Evolutionary conservation across 108 stramenopile genomes (phyloP).

Genomic region (Thalassiosira profunda): DNA sequence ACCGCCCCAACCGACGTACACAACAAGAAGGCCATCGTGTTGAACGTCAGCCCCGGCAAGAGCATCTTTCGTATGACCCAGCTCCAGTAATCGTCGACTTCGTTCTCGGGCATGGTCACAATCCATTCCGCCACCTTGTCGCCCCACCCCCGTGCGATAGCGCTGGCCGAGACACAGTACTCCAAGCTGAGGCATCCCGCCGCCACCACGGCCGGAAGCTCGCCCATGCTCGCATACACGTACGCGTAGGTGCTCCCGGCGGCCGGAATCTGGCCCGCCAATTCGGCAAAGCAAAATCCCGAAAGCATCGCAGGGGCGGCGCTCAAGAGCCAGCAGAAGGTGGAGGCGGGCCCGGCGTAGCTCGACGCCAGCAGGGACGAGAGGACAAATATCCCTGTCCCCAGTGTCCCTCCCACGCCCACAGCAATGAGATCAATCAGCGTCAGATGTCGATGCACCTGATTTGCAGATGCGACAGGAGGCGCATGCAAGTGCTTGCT

Average conservation of each 20-base stretch:
- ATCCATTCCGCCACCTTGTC: slow-evolving; percentile 73
- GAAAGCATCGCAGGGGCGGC: too few species aligned
- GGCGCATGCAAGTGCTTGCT: neutral
- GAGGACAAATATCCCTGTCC: slow-evolving; percentile 93
- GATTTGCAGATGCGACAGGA: neutral
- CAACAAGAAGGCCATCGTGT: slow-evolving; percentile 69
- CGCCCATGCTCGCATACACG: slow-evolving; percentile 54
- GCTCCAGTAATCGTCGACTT: neutral
- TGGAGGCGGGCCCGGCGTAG: slow-evolving; percentile 82
- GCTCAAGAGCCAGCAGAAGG: slow-evolving; percentile 73
- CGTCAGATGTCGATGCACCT: slow-evolving; percentile 50
- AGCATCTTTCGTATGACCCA: slow-evolving; percentile 6
- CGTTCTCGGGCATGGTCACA: slow-evolving; percentile 3
- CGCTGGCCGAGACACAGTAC: slow-evolving; percentile 54
- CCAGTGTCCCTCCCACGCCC: slow-evolving; percentile 90
- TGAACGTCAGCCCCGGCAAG: slow-evolving; percentile 54
- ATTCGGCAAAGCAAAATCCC: slow-evolving; percentile 76
- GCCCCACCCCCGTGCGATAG: slow-evolving; percentile 80
- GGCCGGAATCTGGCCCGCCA: slow-evolving; percentile 53
- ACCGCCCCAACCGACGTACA: slow-evolving; percentile 57
- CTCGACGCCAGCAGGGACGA: slow-evolving; percentile 75
- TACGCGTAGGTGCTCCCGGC: slow-evolving; percentile 54
- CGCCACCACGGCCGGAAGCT: slow-evolving; percentile 66
- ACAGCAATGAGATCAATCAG: slow-evolving; percentile 84
- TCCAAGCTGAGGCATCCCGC: slow-evolving; percentile 69